Evolutionary conservation across 2,329 filamentous ascomycete species (phyloP).

Genomic region (Exophiala xenobiotica): DNA sequence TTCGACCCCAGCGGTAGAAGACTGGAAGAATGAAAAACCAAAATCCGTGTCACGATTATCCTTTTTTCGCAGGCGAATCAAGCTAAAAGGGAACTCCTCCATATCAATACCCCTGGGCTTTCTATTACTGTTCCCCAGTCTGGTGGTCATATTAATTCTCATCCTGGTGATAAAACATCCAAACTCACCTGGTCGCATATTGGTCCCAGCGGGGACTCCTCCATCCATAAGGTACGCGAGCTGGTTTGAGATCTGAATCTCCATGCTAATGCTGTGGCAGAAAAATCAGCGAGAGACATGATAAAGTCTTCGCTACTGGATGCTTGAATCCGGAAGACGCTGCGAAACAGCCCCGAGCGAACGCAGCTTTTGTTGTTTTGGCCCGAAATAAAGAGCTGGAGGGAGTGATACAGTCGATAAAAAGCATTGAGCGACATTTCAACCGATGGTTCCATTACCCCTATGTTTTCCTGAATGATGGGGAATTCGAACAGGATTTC

Average conservation of each 20-base stretch:
- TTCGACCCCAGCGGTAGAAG: conserved; percentile 47
- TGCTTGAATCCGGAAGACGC: conserved; percentile 74
- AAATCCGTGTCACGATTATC: conserved; percentile 57
- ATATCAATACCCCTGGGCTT: conserved; percentile 90
- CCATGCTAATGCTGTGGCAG: conserved; percentile 47
- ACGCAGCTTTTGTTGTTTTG: conserved; percentile 92
- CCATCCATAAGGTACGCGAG: conserved; percentile 77
- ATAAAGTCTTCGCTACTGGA: conserved; percentile 92
- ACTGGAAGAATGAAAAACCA: conserved; percentile 46
- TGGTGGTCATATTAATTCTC: conserved; percentile 87
- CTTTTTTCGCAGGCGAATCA: conserved; percentile 82
- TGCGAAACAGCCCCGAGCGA: conserved; percentile 75
- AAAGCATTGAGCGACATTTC: conserved; percentile 97
- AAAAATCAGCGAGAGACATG: conserved; percentile 94
- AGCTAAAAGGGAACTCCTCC: conserved; percentile 85
- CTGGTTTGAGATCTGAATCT: conserved; percentile 14
- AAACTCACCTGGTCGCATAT: conserved; percentile 73
- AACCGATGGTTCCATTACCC: conserved; percentile 99
- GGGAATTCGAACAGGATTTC: conserved; percentile 93
- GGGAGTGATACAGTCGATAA: conserved; percentile 92
- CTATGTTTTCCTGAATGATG: conserved; percentile 97
- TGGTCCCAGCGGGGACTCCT: conserved; percentile 84
- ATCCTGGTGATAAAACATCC: conserved; percentile 87
- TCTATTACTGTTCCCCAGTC: conserved; percentile 86
- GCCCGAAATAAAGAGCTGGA: conserved; percentile 95